Evolutionary conservation across 805 yeast species (phyloP).

Genomic region (Schwanniomyces polymorphus): DNA sequence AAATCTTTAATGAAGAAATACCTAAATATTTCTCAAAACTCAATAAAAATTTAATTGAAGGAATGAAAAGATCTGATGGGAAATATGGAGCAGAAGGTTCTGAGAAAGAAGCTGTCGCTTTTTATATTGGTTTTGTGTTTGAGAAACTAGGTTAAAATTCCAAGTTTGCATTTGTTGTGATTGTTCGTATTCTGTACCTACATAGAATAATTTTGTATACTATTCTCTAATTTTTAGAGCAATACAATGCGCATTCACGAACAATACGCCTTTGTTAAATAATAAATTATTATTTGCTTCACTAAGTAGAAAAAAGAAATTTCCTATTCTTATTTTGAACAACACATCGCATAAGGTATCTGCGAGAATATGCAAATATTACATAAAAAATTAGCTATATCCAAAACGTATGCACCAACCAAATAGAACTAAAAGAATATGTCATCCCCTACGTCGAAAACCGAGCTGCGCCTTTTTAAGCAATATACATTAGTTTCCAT

Average conservation of each 20-base stretch:
- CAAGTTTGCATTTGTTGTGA: not conserved
- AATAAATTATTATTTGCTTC: not conserved
- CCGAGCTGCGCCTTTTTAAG: not conserved
- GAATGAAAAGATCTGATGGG: slow-evolving; percentile 76
- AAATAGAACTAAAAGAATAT: not conserved
- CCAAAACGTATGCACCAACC: not conserved
- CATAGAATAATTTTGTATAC: not conserved
- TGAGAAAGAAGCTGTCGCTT: slow-evolving; percentile 87
- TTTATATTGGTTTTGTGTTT: slow-evolving; percentile 82
- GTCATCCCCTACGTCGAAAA: not conserved
- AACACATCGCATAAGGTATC: not conserved
- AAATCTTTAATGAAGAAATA: slow-evolving; percentile 77
- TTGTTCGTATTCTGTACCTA: not conserved
- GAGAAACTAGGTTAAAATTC: slow-evolving; percentile 47
- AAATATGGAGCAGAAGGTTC: slow-evolving; percentile 84
- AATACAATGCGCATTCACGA: not conserved
- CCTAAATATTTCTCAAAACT: slow-evolving; percentile 61
- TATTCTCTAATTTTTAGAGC: not conserved
- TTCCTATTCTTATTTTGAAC: not conserved
- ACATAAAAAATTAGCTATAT: not conserved
- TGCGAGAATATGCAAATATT: not conserved
- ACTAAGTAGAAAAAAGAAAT: not conserved
- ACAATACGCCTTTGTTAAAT: not conserved
- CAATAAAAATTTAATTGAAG: slow-evolving; percentile 62
- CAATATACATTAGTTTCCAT: not conserved